Evolutionary conservation across 2,329 filamentous ascomycete genomes (phyloP), one percentile per base, ranked within the genome.

Genomic region (Xylariaceae sp.): DNA sequence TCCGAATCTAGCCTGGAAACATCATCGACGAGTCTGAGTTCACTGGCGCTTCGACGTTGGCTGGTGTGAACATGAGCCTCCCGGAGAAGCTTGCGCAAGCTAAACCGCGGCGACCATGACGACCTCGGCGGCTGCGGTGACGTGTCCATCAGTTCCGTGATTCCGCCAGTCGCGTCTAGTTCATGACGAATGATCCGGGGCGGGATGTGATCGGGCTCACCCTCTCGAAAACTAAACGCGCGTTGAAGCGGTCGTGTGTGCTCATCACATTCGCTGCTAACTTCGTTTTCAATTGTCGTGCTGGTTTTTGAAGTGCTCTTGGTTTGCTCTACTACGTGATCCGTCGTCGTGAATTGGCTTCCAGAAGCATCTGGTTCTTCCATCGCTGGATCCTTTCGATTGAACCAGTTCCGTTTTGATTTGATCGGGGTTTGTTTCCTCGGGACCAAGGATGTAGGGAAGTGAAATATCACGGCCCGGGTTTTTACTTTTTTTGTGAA

Each of bases 81-180:
- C 23, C 23, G 23, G 23, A 30, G 23, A 30, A 30, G 23, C 23
- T 30, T 30, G 23, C 23, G 23, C 23, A 30, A 30, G 23, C 23
- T 30, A 30, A 30, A 30, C 5, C 23, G 23, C 23, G 23, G 23
- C 23, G 23, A 30, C 23, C 23, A 5, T 30, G 23, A 5, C 23
- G 23, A 30, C 23, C 23, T 4, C 23, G 23, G 23, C 23, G 55
- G 51, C 44, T 34, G 18, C 23, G 56, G 53, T 17, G 60, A 64
- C 34, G 62, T 62, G 47, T 59, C 62, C 62, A 62, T 62, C 39
- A 64, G 37, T 34, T 64, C 62, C 30, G 56, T 56, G n/a, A 64
- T 47, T 18, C 23, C 18, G 23, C 50, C 55, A 9, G 57, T 58
- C 23, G 59, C 50, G 13, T 55, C 60, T 53, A 64, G 57, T 47